phyloP scores from a whole-genome alignment of 2,329 filamentous ascomycete genomes.

The Talaromyces sp. region DNA sequence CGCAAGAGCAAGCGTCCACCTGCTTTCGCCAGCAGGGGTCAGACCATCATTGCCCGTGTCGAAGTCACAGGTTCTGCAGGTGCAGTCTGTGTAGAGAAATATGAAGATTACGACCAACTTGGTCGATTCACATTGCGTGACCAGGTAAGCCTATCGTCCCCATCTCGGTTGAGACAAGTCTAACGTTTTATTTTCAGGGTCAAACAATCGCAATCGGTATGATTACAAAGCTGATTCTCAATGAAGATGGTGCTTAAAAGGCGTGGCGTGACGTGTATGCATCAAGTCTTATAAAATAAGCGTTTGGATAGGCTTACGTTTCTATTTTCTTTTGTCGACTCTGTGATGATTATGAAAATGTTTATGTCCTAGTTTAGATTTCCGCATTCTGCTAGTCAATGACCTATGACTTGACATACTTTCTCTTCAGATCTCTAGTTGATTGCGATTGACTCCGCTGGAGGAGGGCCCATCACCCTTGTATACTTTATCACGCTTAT shows the following conservation, averaged over 20 bases:
- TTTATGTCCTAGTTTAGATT: not conserved
- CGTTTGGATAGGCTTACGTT: slow-evolving; percentile 5
- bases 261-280: not conserved
- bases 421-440: not conserved
- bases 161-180: not conserved
- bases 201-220: slow-evolving; percentile 99
- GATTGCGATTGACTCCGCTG: not conserved
- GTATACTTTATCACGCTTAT: not conserved
- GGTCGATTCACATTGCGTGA: slow-evolving; percentile 87
- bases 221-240: slow-evolving; percentile 80
- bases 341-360: slow-evolving; percentile 11
- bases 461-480: not conserved
- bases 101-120: slow-evolving; percentile 93
- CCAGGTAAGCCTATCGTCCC: slow-evolving; percentile 54
- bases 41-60: slow-evolving; percentile 87
- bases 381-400: not conserved
- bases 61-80: slow-evolving; percentile 82
- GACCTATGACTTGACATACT: not conserved
- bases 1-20: slow-evolving; percentile 91
- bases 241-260: slow-evolving; percentile 23
- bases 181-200: slow-evolving; percentile 56
- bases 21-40: slow-evolving; percentile 75
- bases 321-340: slow-evolving; percentile 1
- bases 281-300: slow-evolving; percentile 10
- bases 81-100: slow-evolving; percentile 85